Conservation (phyloP, 2,329 filamentous ascomycete genomes). For the Purpureocillium lavendulum region DNA sequence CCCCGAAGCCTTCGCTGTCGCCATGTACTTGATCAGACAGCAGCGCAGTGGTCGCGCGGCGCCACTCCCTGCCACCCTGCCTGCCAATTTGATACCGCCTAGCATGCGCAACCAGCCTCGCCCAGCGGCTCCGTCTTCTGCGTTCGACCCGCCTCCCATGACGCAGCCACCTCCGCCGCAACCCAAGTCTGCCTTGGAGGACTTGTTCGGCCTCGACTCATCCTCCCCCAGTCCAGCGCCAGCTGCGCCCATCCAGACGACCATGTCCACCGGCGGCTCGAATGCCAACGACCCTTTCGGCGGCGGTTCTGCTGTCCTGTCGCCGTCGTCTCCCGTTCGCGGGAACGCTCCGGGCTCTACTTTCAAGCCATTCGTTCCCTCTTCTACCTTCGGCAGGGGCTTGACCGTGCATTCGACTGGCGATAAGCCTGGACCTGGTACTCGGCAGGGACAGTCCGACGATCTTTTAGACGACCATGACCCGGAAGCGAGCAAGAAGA, state of each 20-base stretch:
- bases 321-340: conserved; percentile 46
- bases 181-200: conserved; percentile 79
- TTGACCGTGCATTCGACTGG: conserved; percentile 72
- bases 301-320: conserved; percentile 35
- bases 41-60: conserved; percentile 62
- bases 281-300: conserved; percentile 55
- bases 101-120: conserved; percentile 62
- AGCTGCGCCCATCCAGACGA: conserved; percentile 48
- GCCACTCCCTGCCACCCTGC: conserved; percentile 66
- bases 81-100: conserved; percentile 75
- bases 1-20: conserved; percentile 89
- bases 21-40: conserved; percentile 93
- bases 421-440: conserved; percentile 29
- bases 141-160: conserved; percentile 40
- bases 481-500: conserved; percentile 76
- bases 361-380: conserved; percentile 89
- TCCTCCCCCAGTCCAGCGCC: conserved; percentile 37
- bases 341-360: conserved; percentile 38
- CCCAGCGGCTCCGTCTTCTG: conserved; percentile 40
- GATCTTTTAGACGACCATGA: conserved; percentile 90
- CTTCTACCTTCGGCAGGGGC: conserved; percentile 83
- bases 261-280: conserved; percentile 69
- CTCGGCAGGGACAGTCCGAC: conserved; percentile 45
- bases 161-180: conserved; percentile 27
- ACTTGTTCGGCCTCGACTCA: conserved; percentile 86